Evolutionary conservation across 192 early-diverging fungal genomes (phyloP).

Genomic region (Coemansia sp.): DNA sequence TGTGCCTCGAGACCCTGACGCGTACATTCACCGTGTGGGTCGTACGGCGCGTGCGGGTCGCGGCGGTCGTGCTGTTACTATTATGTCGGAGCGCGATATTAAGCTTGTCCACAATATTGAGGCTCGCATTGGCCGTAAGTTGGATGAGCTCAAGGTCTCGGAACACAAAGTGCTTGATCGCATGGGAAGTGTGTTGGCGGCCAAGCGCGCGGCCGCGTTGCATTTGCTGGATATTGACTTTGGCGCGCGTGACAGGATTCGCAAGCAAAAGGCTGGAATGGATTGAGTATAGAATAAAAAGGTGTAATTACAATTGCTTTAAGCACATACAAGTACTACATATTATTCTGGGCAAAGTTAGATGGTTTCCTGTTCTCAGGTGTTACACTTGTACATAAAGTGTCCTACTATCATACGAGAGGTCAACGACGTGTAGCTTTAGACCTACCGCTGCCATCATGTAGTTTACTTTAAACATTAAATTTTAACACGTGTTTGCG

Average conservation of each 20-base stretch:
- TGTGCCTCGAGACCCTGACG: constrained; percentile 90
- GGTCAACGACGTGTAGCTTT: too few relatives aligned
- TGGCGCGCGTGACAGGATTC: constrained; percentile 45
- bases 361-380: too few relatives aligned
- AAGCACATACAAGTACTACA: too few relatives aligned
- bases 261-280: constrained; percentile 25
- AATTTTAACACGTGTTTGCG: too few relatives aligned
- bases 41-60: constrained; percentile 96
- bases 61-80: constrained; percentile 83
- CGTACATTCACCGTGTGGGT: constrained; percentile 98
- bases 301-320: too few relatives aligned
- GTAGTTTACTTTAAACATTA: too few relatives aligned
- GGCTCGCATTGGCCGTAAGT: constrained; percentile 74
- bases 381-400: too few relatives aligned
- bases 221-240: constrained; percentile 51
- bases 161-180: constrained; percentile 84
- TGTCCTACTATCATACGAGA: too few relatives aligned
- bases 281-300: background rate
- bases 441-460: too few relatives aligned
- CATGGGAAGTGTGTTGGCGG: constrained; percentile 80
- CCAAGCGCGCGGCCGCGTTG: constrained; percentile 77
- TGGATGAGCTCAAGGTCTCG: constrained; percentile 71
- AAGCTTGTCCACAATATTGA: constrained; percentile 90
- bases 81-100: constrained; percentile 85
- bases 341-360: too few relatives aligned